phyloP scores from a whole-genome alignment of 2,329 filamentous ascomycete genomes.

The Meredithiella fracta region DNA sequence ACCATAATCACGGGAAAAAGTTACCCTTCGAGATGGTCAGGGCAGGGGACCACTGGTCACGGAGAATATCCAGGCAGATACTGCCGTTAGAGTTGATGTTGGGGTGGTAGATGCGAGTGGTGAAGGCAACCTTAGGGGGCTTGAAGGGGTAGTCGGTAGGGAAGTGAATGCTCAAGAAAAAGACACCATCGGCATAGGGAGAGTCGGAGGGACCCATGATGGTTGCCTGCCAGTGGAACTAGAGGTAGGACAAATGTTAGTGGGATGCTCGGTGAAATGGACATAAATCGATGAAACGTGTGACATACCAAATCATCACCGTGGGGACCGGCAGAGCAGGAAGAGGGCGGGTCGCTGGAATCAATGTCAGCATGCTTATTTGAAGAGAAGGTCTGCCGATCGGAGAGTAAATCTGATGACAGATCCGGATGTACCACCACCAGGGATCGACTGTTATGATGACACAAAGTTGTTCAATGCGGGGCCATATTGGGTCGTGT shows the following conservation, averaged over 20 bases:
- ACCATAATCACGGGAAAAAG: constrained; percentile 15
- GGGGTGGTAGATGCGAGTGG: constrained; percentile 96
- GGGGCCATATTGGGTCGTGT: too few species aligned
- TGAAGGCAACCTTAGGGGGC: constrained; percentile 99
- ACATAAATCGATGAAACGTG: not conserved
- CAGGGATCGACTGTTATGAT: too few species aligned
- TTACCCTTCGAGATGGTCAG: constrained; percentile 96
- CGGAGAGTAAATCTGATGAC: not conserved
- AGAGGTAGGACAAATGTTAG: constrained; percentile 14
- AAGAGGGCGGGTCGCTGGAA: constrained; percentile 85
- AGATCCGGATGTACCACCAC: not conserved
- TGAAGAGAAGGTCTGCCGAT: not conserved
- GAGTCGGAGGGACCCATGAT: constrained; percentile 99
- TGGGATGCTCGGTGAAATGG: constrained; percentile 3
- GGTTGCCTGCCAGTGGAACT: constrained; percentile 99
- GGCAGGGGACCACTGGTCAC: constrained; percentile 98
- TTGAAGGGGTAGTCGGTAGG: constrained; percentile 99
- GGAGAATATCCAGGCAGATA: constrained; percentile 94
- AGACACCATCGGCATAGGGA: constrained; percentile 94
- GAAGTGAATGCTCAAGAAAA: constrained; percentile 98
- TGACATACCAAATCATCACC: constrained; percentile 87
- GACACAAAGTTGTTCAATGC: too few species aligned
- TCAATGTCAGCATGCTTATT: constrained; percentile 4
- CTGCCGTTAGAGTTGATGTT: constrained; percentile 99
- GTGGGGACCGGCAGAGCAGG: constrained; percentile 91